Conservation (phyloP, 2,329 filamentous ascomycete species). For the Epichloe brachyelytri region DNA sequence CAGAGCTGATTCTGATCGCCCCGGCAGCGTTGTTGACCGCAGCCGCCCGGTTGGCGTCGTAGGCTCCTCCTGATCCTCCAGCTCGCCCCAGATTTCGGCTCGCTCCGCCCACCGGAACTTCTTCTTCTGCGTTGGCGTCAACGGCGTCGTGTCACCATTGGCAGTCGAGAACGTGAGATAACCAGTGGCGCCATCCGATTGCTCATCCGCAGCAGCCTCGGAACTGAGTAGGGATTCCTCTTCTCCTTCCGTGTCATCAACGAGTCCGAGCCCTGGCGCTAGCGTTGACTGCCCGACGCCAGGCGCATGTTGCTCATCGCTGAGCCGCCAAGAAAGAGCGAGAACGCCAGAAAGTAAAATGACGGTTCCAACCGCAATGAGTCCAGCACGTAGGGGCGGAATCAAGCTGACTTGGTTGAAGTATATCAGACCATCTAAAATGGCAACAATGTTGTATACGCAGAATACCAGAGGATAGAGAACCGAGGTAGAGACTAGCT, state of each 20-base stretch:
- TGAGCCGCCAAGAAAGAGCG: constrained; percentile 85
- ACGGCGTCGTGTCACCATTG: constrained; percentile 24
- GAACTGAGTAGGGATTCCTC: constrained; percentile 42
- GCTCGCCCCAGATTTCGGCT: constrained; percentile 76
- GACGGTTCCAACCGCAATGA: constrained; percentile 76
- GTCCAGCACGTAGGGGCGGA: constrained; percentile 58
- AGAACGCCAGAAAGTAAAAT: constrained; percentile 81
- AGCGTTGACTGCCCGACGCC: constrained; percentile 54
- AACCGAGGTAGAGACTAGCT: constrained; percentile 88
- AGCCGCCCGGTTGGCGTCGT: constrained; percentile 26
- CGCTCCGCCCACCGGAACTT: constrained; percentile 50
- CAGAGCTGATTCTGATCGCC: constrained; percentile 25
- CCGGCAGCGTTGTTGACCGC: constrained; percentile 37
- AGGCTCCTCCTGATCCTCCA: constrained; percentile 56
- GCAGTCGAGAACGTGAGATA: constrained; percentile 36
- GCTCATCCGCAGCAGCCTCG: constrained; percentile 29
- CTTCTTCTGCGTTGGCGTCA: constrained; percentile 24
- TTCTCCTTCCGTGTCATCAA: constrained; percentile 54
- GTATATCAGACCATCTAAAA: constrained; percentile 92
- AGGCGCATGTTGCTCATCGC: constrained; percentile 56
- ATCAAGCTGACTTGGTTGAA: constrained; percentile 81
- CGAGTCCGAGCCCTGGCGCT: constrained; percentile 68
- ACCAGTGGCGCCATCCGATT: constrained; percentile 26
- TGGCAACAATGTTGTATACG: constrained; percentile 98
- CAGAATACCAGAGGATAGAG: constrained; percentile 97